Evolutionary conservation across 768 basidiomycete genomes (phyloP).

Genomic region (Trametes coccinea): DNA sequence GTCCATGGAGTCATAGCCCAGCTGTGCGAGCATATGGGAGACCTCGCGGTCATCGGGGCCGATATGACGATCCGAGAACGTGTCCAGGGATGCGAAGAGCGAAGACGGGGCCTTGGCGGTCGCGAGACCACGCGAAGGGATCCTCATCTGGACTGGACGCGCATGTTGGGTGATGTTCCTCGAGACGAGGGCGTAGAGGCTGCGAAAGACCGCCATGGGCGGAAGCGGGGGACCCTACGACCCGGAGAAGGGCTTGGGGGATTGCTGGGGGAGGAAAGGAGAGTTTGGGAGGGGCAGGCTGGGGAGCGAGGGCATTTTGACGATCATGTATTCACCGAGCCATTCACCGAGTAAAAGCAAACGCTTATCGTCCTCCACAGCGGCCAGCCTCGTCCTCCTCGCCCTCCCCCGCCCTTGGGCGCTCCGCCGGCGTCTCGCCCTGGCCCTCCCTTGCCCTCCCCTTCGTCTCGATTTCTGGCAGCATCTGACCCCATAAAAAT

Average conservation of each 20-base stretch:
- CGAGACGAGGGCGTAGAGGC: slow-evolving; percentile 18
- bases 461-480: neutral
- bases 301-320: slow-evolving; percentile 18
- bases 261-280: slow-evolving; percentile 7
- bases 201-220: slow-evolving; percentile 26
- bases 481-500: neutral
- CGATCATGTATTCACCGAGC: slow-evolving; percentile 36
- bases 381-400: slow-evolving; percentile 19
- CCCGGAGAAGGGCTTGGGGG: slow-evolving; percentile 14
- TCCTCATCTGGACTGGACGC: slow-evolving; percentile 21
- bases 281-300: slow-evolving; percentile 5
- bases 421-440: slow-evolving; percentile 20
- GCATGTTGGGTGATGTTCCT: slow-evolving; percentile 23
- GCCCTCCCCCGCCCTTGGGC: slow-evolving; percentile 18
- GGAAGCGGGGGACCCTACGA: slow-evolving; percentile 16
- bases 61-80: slow-evolving; percentile 87
- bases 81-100: slow-evolving; percentile 85
- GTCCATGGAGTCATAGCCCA: slow-evolving; percentile 89
- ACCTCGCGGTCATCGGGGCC: slow-evolving; percentile 88
- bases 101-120: slow-evolving; percentile 60
- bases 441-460: neutral
- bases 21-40: slow-evolving; percentile 72
- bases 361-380: slow-evolving; percentile 30
- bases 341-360: slow-evolving; percentile 38
- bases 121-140: slow-evolving; percentile 47